A percentile compares a stretch with the other conserved stretches of the same genome.
phyloP scores from a whole-genome alignment of 345 rosid genomes.

The Mallotus nudiflorus region DNA sequence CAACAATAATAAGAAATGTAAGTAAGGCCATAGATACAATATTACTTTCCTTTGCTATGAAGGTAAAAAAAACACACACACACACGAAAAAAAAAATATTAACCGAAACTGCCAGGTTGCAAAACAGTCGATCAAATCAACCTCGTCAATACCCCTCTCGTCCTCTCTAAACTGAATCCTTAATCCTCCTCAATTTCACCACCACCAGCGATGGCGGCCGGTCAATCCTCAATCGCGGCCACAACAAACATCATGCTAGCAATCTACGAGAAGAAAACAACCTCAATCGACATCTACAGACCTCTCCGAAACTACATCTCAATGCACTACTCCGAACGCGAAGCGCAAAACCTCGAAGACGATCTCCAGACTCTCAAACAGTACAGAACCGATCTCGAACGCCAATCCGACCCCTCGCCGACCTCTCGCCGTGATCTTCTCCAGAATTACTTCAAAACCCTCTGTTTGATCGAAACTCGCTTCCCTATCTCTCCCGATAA shows the following conservation, averaged over 20 bases:
- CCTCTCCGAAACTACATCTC: constrained; percentile 86
- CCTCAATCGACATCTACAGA: constrained; percentile 77
- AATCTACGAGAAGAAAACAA: constrained; percentile 86
- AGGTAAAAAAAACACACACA: background rate
- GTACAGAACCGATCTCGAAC: constrained; percentile 82
- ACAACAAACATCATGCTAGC: constrained; percentile 88
- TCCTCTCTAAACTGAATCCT: background rate
- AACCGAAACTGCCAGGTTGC: background rate
- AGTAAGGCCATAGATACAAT: too few relatives aligned
- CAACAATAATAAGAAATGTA: too few relatives aligned
- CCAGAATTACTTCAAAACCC: constrained; percentile 66
- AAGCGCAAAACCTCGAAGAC: constrained; percentile 90
- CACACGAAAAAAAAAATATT: background rate
- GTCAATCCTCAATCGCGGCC: constrained; percentile 43
- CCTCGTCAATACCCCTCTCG: background rate
- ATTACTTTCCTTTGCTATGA: constrained; percentile 8
- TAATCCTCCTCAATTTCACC: too few relatives aligned
- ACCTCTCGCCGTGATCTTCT: constrained; percentile 81
- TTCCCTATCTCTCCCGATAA: constrained; percentile 90
- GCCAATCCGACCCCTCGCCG: constrained; percentile 70
- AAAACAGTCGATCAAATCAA: background rate
- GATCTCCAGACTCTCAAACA: constrained; percentile 73
- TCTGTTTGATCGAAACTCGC: constrained; percentile 84
- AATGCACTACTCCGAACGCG: constrained; percentile 87
- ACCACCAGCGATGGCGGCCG: constrained; percentile 50